phyloP scores from a whole-genome alignment of 2,329 filamentous ascomycete genomes.

The Cryoendolithus antarcticus region DNA sequence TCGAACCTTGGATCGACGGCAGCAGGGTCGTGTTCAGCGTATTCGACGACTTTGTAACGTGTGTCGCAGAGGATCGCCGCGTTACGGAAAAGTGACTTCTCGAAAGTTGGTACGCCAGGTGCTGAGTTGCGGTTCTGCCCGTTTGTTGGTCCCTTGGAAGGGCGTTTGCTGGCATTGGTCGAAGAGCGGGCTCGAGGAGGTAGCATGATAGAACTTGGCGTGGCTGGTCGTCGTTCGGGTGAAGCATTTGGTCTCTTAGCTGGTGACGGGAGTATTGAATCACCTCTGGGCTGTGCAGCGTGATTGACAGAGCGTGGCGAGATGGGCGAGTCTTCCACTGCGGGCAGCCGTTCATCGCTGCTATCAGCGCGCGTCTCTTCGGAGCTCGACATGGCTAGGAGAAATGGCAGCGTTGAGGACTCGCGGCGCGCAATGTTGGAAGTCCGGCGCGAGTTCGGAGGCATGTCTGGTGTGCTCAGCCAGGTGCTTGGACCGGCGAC shows the following conservation, averaged over 20 bases:
- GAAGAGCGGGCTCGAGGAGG: not conserved
- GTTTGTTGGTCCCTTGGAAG: not conserved
- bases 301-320: too few species aligned
- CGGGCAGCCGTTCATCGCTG: not conserved
- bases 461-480: too few species aligned
- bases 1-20: constrained; percentile 24
- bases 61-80: constrained; percentile 34
- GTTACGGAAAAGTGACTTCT: constrained; percentile 31
- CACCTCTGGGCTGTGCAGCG: constrained; percentile 1
- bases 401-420: constrained; percentile 15
- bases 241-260: not conserved
- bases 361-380: constrained; percentile 8
- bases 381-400: constrained; percentile 10
- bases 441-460: constrained; percentile 1
- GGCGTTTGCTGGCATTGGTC: not conserved
- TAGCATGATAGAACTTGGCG: constrained; percentile 2
- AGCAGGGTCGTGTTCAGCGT: constrained; percentile 25
- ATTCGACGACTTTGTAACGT: constrained; percentile 29
- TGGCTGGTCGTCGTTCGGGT: not conserved
- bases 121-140: not conserved
- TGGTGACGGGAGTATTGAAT: constrained; percentile 3
- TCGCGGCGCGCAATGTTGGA: constrained; percentile 10
- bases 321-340: too few species aligned
- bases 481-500: too few species aligned
- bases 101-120: constrained; percentile 18